phyloP scores from a whole-genome alignment of 768 basidiomycete genomes.

The Tephrocybe sp. region DNA sequence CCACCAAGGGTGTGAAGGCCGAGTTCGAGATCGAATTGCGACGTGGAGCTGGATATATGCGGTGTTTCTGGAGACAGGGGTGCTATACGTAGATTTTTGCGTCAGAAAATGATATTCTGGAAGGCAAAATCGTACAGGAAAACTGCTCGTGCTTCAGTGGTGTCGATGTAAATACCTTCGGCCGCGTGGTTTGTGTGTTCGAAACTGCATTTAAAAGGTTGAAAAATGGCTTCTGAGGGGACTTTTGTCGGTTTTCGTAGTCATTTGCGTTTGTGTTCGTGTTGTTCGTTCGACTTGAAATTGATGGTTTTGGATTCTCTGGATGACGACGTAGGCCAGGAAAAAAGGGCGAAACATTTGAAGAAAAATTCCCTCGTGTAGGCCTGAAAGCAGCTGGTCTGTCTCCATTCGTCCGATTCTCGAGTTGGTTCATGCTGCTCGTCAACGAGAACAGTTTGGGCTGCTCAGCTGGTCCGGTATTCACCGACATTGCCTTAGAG shows the following conservation, averaged over 20 bases:
- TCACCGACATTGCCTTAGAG: not conserved
- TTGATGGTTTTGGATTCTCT: not conserved
- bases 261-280: too few relatives aligned
- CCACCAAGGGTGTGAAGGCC: not conserved
- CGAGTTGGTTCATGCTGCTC: constrained; percentile 13
- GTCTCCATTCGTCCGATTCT: constrained; percentile 2
- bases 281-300: not conserved
- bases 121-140: not conserved
- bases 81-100: not conserved
- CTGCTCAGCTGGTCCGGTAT: not conserved
- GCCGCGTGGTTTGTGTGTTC: not conserved
- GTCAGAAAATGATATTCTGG: not conserved
- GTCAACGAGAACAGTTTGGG: constrained; percentile 13
- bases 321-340: constrained; percentile 8
- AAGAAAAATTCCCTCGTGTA: not conserved
- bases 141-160: not conserved
- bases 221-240: constrained; percentile 5
- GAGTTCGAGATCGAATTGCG: not conserved
- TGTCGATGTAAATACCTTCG: not conserved
- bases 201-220: constrained; percentile 4
- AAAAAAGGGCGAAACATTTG: constrained; percentile 8
- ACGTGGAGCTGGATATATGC: constrained; percentile 7
- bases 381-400: constrained; percentile 1
- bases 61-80: not conserved
- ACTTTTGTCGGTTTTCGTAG: too few relatives aligned